Evolutionary conservation across 495 filamentous ascomycete species (phyloP), one percentile per base, ranked within the genome.

Genomic region (Penicillium egyptiacum): DNA sequence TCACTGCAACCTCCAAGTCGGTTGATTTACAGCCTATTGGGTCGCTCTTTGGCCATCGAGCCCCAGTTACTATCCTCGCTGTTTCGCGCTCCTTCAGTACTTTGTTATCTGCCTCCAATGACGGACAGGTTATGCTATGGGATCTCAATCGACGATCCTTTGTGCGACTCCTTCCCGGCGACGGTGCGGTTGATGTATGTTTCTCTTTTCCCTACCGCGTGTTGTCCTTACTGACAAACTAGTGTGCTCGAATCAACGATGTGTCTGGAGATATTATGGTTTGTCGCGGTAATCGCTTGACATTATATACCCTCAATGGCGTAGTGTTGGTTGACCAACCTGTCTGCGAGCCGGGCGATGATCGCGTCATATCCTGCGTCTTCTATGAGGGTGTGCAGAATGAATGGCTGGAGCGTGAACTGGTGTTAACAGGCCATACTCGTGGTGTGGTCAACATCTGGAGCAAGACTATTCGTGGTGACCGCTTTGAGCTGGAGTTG

Each of bases 301-400:
- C 84, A 8, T 70, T 98, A n/a, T 97, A 88, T 69, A 94, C 90
- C 0, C 78, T 98, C 23, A 98, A 98, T 62, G 94, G 94, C 9
- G 82, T 88, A 25, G 58, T 92, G 0, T 71, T 98, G 12, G 78
- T 96, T 2, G 86, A 92, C 52, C 89, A 96, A 65, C 84, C 85
- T 28, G 83, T 95, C 4, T 91, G 88, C 53, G 82, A 84, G 5
- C 81, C 84, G 8, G 73, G 73, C 11, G 91, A 94, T 31, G 90
- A 94, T 58, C 82, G 74, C 31, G 82, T 97, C 9, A 74, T 87
- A 35, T 85, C 86, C 16, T 96, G 92, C 61, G 89, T 92, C 12
- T 96, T 95, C 70, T 98, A 97, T 75, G 92, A 98, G 69, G 94
- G 94, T 0, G 80, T 84, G 1, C 87, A 88, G 0, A 96, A 92